phyloP scores from a whole-genome alignment of 2,329 filamentous ascomycete species.

The Diaporthe sp. region DNA sequence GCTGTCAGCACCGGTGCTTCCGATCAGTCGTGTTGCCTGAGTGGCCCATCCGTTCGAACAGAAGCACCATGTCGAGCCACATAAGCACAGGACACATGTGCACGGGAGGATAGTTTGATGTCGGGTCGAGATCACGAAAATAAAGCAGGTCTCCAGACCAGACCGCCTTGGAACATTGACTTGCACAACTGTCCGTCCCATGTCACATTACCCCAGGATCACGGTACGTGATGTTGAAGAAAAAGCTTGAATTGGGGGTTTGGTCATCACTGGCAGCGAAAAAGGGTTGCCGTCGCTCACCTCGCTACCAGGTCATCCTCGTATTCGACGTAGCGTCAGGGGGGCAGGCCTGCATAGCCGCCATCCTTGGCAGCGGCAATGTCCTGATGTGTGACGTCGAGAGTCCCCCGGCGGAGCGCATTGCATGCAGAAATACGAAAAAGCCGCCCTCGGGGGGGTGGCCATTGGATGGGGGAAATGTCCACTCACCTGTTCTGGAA shows the following conservation, averaged over 20 bases:
- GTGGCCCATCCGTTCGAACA: not conserved
- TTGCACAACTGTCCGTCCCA: not conserved
- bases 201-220: slow-evolving; percentile 9
- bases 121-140: not conserved
- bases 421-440: slow-evolving; percentile 21
- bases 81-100: not conserved
- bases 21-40: not conserved
- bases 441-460: not conserved
- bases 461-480: slow-evolving; percentile 4
- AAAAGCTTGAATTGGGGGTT: not conserved
- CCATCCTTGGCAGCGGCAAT: slow-evolving; percentile 22
- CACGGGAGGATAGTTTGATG: too few relatives aligned
- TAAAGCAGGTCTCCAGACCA: not conserved
- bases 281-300: slow-evolving; percentile 3
- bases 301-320: slow-evolving; percentile 13
- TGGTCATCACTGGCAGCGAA: not conserved
- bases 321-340: slow-evolving; percentile 12
- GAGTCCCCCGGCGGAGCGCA: not conserved
- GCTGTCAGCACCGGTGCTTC: slow-evolving; percentile 13
- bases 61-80: not conserved
- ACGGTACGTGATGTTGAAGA: not conserved
- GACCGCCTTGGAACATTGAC: slow-evolving; percentile 3
- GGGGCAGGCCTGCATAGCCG: slow-evolving; percentile 15
- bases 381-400: slow-evolving; percentile 18
- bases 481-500: slow-evolving; percentile 18